Base-by-base conservation (phyloP, 1,284 basidiomycete species). In the Paramarasmius palmivorus region DNA sequence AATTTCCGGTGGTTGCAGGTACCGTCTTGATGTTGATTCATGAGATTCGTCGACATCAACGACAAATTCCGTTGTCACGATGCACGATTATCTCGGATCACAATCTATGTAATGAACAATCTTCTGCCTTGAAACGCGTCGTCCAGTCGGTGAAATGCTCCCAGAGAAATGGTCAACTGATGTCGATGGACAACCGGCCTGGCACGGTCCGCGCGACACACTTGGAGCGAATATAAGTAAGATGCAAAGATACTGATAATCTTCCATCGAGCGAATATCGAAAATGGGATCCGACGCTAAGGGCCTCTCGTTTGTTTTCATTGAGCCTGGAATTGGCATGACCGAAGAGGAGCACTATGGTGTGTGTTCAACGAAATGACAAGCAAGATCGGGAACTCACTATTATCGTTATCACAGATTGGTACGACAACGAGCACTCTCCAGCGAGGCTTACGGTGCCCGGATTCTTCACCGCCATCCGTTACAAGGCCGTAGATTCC, bases 381-480 rank as follows among this genome's bases (percentile, higher is more conserved):
- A 23, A 8, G 4, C n/a, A 17, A 23, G n/a, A 14, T 4, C 17
- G 4, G 19, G 12, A 29, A 46, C 29, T n/a, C n/a, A n/a, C n/a
- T n/a, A n/a, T 15, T 17, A 26, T 19, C 8, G 29, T 14, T 23
- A 34, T 3, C 22, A 22, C 20, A 57, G 55, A 57, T 26, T 57
- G 55, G 55, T 57, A 57, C 38, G 55, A 54, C 26, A 51, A 46
- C n/a, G 55, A 57, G 32, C 55, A 57, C 35, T 52, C 44, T 10
- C 55, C 55, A 4, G 49, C 44, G 7, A 29, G 55, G 15, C 49
- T 57, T 20, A 51, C 52, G 14, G 53, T 57, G n/a, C 52, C 55
- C 29, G 25, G 52, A 1, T 57, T 57, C 49, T 54, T 41, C 44
- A 57, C 39, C 17, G 55, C 55, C 26, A 38, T 42, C 19, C 55